Percentiles rank a stretch among this genome's conserved stretches.
Evolutionary conservation across 164 flowering plant genomes (phyloP).

Genomic region (Warburgia ugandensis): DNA sequence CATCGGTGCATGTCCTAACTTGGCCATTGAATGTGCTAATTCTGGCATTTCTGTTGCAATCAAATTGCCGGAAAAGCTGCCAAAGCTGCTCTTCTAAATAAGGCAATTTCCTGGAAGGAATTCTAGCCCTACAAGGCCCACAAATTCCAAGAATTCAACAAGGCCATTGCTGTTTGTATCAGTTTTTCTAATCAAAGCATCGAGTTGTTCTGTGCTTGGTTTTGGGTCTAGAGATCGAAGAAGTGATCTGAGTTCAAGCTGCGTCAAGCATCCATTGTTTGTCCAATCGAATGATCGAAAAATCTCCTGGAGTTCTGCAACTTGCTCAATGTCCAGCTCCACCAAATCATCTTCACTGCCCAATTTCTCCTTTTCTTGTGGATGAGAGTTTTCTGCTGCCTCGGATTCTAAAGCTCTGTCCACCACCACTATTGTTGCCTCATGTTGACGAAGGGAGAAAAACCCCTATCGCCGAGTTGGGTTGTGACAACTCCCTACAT

Average conservation of each 20-base stretch:
- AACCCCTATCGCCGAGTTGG: no score
- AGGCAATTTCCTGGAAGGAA: constrained; percentile 54
- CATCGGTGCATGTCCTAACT: constrained; percentile 55
- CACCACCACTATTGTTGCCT: no score
- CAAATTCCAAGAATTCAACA: constrained; percentile 82
- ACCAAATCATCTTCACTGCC: background rate
- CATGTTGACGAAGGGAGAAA: no score
- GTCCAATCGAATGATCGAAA: constrained; percentile 81
- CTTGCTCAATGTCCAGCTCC: constrained; percentile 68
- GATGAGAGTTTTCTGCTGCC: no score
- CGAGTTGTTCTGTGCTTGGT: constrained; percentile 70
- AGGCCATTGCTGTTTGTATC: constrained; percentile 80
- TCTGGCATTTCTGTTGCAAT: constrained; percentile 63
- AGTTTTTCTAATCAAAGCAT: constrained; percentile 53
- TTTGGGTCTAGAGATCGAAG: constrained; percentile 72
- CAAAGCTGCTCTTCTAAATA: constrained; percentile 72
- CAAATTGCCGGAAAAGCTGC: constrained; percentile 52
- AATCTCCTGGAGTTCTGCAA: constrained; percentile 72
- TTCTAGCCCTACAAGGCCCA: constrained; percentile 76
- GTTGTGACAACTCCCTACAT: no score
- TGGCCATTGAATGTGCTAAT: constrained; percentile 65
- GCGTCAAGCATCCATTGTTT: constrained; percentile 86
- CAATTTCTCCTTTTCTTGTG: no score
- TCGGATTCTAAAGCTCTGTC: no score
- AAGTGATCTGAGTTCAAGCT: constrained; percentile 75